A percentile compares a stretch with the other conserved stretches of the same genome.
These are phyloP conservation scores for Kwoniella sp. DNA, from an alignment of 768 basidiomycete genomes.

Conservation along the genomic window DNA sequence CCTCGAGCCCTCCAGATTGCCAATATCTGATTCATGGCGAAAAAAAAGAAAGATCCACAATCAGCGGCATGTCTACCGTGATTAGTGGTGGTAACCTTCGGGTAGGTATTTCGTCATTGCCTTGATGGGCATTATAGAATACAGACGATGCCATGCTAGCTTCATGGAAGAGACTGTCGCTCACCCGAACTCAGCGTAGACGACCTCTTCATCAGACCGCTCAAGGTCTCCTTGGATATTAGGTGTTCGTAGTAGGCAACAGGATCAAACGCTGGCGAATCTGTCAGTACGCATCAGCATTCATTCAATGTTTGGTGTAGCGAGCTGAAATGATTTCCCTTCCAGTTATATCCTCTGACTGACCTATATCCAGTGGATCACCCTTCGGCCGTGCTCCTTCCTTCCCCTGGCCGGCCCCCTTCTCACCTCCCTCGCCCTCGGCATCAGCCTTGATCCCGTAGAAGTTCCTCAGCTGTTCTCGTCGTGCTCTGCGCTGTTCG, in stretches of 20 bases:
- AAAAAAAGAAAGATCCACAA: neutral
- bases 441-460: conserved; percentile 43
- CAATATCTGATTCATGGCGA: conserved; percentile 36
- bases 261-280: conserved; percentile 45
- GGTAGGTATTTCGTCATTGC: no score
- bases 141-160: no score
- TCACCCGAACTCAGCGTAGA: conserved; percentile 39
- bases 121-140: no score
- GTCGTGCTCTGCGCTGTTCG: conserved; percentile 39
- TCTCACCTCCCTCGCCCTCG: conserved; percentile 3
- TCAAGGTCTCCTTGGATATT: conserved; percentile 36
- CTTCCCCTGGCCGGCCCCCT: conserved; percentile 10
- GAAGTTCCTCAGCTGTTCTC: conserved; percentile 46
- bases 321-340: neutral
- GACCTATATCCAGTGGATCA: conserved; percentile 39
- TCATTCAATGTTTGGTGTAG: neutral
- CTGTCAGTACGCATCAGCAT: conserved; percentile 11
- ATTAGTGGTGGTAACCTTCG: no score
- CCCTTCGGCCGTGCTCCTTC: conserved; percentile 12
- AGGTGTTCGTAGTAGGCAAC: conserved; percentile 50
- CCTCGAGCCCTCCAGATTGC: conserved; percentile 47
- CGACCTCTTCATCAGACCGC: conserved; percentile 46
- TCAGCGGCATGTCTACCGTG: neutral
- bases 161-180: neutral
- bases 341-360: neutral